phyloP scores from a whole-genome alignment of 208 protist genomes.

The Naegleria lovaniensis region DNA sequence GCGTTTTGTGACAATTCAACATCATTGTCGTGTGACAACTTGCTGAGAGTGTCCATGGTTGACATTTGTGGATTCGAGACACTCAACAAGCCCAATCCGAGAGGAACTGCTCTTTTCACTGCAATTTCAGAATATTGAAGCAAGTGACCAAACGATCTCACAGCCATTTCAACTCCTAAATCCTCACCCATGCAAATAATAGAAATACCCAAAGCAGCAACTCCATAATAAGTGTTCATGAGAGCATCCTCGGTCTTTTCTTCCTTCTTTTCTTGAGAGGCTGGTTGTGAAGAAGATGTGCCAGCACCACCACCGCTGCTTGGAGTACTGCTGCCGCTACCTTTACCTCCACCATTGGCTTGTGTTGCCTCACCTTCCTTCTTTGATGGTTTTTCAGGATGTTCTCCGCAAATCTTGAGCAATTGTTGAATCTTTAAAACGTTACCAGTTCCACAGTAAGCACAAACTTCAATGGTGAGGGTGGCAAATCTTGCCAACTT shows the following conservation, averaged over 20 bases:
- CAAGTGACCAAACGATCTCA: conserved; percentile 93
- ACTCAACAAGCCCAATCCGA: conserved; percentile 91
- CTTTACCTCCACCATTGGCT: conserved; percentile 34
- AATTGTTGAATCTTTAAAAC: conserved; percentile 95
- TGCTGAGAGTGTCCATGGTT: conserved; percentile 94
- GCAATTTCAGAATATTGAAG: conserved; percentile 56
- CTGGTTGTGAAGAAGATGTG: too few species aligned
- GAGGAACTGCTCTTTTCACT: conserved; percentile 86
- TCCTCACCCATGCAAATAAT: conserved; percentile 95
- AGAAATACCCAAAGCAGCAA: conserved; percentile 93
- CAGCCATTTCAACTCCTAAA: conserved; percentile 92
- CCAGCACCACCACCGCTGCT: conserved; percentile 29
- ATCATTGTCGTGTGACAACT: conserved; percentile 95
- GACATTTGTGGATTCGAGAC: conserved; percentile 87
- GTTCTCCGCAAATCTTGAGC: conserved; percentile 81
- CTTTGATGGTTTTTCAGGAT: conserved; percentile 57
- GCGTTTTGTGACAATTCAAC: conserved; percentile 81
- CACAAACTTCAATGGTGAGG: conserved; percentile 89
- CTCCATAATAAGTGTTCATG: conserved; percentile 50
- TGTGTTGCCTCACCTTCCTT: not conserved
- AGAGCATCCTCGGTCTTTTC: conserved; percentile 30
- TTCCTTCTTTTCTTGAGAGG: not conserved
- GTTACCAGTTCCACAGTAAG: conserved; percentile 97
- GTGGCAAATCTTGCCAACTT: conserved; percentile 74
- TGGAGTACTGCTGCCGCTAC: conserved; percentile 43